Conservation (phyloP, 257 asterid genomes). For the Solanum chilense region DNA sequence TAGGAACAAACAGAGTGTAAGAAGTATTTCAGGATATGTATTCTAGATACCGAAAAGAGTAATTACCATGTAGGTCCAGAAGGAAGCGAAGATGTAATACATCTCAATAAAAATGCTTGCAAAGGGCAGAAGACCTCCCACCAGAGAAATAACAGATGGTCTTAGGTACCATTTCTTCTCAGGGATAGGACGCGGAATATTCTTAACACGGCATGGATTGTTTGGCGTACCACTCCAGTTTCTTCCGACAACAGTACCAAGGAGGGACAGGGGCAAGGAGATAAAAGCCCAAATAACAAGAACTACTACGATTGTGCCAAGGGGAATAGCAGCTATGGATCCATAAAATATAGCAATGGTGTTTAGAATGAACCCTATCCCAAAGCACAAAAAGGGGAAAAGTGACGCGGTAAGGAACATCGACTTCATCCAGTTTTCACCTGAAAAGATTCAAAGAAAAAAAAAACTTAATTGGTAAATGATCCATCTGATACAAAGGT, state of each 20-base stretch:
- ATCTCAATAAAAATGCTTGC: slow-evolving; percentile 78
- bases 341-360: slow-evolving; percentile 71
- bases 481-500: neutral
- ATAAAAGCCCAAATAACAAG: slow-evolving; percentile 71
- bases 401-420: slow-evolving; percentile 84
- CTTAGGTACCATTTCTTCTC: slow-evolving; percentile 76
- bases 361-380: slow-evolving; percentile 50
- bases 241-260: slow-evolving; percentile 77
- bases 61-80: slow-evolving; percentile 80
- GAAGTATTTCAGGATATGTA: neutral
- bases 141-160: slow-evolving; percentile 56
- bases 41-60: neutral
- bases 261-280: slow-evolving; percentile 70
- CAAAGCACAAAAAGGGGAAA: slow-evolving; percentile 71
- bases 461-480: neutral
- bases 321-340: slow-evolving; percentile 69
- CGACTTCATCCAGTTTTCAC: slow-evolving; percentile 70
- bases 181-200: slow-evolving; percentile 80
- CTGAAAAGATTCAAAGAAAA: slow-evolving; percentile 17
- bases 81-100: slow-evolving; percentile 75
- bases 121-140: slow-evolving; percentile 84
- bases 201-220: slow-evolving; percentile 81
- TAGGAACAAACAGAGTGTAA: neutral
- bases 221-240: slow-evolving; percentile 72
- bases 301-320: slow-evolving; percentile 63